Base-by-base conservation (phyloP, 176 grass and related monocot genomes). In the Pontederia paniculata region DNA sequence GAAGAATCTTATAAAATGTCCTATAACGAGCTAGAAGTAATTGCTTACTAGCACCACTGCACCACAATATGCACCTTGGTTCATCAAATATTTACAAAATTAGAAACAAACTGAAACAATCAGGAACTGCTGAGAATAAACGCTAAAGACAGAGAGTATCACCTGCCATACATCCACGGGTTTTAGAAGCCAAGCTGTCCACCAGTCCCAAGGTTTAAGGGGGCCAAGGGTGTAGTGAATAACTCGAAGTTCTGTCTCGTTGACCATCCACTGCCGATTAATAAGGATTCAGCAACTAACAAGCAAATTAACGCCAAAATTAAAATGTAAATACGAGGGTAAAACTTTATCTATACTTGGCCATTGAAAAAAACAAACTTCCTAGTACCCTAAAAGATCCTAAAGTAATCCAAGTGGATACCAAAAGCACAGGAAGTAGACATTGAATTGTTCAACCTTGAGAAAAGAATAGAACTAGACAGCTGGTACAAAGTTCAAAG, bases 121-220 rank as follows among this genome's bases (percentile, higher is more conserved):
- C 28, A 37, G 28, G 28, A 37, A 37, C 28, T 37, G 7, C 7
- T 5, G 7, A 37, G 28, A 37, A 52, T 15, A 69, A 48, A 4
- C 67, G 58, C 28, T 22, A 10, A 47, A 23, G 44, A 17, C 14
- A 70, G 50, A 58, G 42, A 25, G 8, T 22, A 65, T 74, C 58
- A 89, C 91, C 91, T 97, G 91, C 91, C 91, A 97, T 48, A 84
- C 78, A 77, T 84, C 82, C 10, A 97, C 86, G 69, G 91, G 86
- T 78, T 97, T 97, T 69, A 97, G 69, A 56, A 96, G 79, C 91
- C 91, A 97, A 68, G 82, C 86, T 52, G 91, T 87, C 69, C 74
- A 97, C 91, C 91, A 97, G 70, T 97, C 86, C 91, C 91, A 97
- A 51, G 91, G 91, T 77, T 97, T 97, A 47, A 97, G 69, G 10